These are phyloP conservation scores for Trichoderma sp. DNA, from an alignment of 2,329 filamentous ascomycete genomes.

Conservation along the genomic window DNA sequence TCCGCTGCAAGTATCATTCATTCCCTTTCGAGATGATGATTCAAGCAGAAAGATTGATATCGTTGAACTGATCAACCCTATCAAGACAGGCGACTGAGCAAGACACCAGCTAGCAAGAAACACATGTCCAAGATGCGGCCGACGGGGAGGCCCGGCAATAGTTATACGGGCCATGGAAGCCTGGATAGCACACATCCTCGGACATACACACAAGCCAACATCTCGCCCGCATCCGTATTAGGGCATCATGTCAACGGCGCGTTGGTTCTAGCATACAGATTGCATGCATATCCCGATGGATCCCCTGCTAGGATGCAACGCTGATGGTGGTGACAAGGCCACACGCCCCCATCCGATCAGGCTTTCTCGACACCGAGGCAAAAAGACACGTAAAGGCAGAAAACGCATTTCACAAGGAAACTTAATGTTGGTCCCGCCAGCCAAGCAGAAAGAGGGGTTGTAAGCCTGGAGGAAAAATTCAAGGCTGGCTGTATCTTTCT, in stretches of 20 bases:
- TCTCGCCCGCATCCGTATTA: background rate
- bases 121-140: background rate
- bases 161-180: slow-evolving; percentile 6
- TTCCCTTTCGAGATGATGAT: background rate
- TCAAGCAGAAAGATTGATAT: background rate
- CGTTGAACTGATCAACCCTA: slow-evolving; percentile 3
- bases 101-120: background rate
- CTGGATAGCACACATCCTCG: background rate
- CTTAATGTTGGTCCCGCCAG: background rate
- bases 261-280: slow-evolving; percentile 12
- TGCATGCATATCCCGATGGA: slow-evolving; percentile 6
- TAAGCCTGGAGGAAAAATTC: background rate
- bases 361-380: background rate
- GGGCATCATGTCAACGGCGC: background rate
- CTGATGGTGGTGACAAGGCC: slow-evolving; percentile 7
- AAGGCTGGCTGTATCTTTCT: background rate
- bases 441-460: background rate
- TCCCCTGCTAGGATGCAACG: slow-evolving; percentile 6
- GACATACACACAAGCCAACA: background rate
- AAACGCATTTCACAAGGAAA: background rate
- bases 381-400: background rate
- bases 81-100: background rate
- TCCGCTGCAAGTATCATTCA: background rate
- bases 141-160: slow-evolving; percentile 7
- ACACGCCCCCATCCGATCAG: background rate